Base-by-base conservation (phyloP, 257 asterid species). In the Solanum neorickii region DNA sequence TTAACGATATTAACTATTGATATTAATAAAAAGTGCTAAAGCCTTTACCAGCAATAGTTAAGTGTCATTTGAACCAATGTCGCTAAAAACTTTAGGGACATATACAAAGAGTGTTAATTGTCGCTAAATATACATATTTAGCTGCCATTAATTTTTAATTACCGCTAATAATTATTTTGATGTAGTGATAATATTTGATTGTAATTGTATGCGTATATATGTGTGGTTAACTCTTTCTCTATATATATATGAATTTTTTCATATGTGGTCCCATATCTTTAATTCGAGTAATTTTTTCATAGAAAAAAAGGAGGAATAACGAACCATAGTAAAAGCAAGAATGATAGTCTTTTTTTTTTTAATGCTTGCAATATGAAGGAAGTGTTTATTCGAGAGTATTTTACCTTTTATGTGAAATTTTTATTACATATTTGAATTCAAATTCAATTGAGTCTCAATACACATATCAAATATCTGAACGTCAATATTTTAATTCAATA, bases 371-470 rank as follows among this genome's bases (percentile, higher is more conserved):
- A 18, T 3, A 69, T 16, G 44, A 72, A 16, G 25, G 13, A 6
- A 41, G 78, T 5, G 9, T 68, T 68, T 68, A 33, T 27, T 68
- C 33, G 3, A 68, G 20, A 68, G 11, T 3, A 0, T 27, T 68
- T 68, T 6, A 27, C 39, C 11, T 25, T 25, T 6, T 12, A 65
- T 5, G 0, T 7, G 15, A 0, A 12, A 65, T 65, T 25, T 65
- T 3, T 0, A 65, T 2, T 13, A 27, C 1, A 6, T 1, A 2
- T 3, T 7, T 13, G 0, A 13, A 68, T 29, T 68, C 0, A 4
- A 68, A 68, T 7, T 27, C 14, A 29, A 68, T 68, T 14, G 5
- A 68, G 5, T 6, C 2, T 0, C 39, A 68, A 2, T 68, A 68
- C 0, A 14, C 5, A 0, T 68, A 29, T 3, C 6, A 3, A 68